Percentiles rank a stretch among this genome's conserved stretches.
Evolutionary conservation across 805 yeast species (phyloP).

Genomic region (Nakazawaea wickerhamii): DNA sequence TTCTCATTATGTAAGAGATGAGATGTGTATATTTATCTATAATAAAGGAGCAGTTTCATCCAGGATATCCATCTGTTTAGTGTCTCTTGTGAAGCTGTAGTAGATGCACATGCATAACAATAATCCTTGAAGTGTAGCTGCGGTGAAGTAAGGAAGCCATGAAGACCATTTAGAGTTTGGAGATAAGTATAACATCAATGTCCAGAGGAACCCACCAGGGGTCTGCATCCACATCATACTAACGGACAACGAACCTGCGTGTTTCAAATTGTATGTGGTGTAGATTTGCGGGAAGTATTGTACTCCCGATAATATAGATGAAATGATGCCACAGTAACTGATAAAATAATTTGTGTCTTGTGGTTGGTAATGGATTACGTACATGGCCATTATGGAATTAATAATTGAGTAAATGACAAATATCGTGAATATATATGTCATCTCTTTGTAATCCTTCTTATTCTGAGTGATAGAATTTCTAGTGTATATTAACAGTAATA

Average conservation of each 20-base stretch:
- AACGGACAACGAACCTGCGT: constrained; percentile 74
- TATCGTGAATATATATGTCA: constrained; percentile 34
- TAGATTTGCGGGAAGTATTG: constrained; percentile 78
- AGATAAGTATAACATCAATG: constrained; percentile 61
- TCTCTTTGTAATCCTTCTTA: constrained; percentile 35
- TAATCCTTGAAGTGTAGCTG: constrained; percentile 62
- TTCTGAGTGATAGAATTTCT: constrained; percentile 41
- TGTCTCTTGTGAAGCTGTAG: constrained; percentile 26
- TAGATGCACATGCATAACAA: constrained; percentile 60
- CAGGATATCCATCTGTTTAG: constrained; percentile 18
- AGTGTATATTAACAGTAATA: constrained; percentile 47
- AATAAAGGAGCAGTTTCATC: constrained; percentile 8
- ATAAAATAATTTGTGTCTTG: constrained; percentile 37
- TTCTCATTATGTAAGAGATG: too few species aligned
- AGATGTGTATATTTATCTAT: not conserved
- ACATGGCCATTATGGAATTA: constrained; percentile 29
- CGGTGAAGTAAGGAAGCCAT: constrained; percentile 74
- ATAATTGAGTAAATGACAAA: constrained; percentile 34
- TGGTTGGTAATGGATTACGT: constrained; percentile 17
- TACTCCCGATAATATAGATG: constrained; percentile 56
- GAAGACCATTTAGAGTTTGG: constrained; percentile 83
- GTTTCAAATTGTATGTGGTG: constrained; percentile 64
- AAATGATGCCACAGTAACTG: constrained; percentile 54
- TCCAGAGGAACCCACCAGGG: constrained; percentile 84
- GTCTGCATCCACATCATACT: constrained; percentile 83